phyloP scores from a whole-genome alignment of 192 early-diverging fungal genomes.

The Chytriomyces sp. region DNA sequence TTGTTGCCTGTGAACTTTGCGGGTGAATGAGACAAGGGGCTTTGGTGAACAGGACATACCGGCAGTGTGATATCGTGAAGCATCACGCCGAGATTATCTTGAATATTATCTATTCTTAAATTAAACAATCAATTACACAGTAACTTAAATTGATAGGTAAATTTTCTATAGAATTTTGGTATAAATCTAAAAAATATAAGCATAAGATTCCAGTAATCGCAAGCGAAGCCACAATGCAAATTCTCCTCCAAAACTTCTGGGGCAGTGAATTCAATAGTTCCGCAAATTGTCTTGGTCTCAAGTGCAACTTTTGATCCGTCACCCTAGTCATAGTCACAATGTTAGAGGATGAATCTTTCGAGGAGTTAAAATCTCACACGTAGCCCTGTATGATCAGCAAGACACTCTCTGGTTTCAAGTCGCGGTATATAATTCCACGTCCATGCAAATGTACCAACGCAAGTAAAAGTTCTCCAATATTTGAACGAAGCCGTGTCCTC shows the following conservation, averaged over 20 bases:
- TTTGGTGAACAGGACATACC: not conserved
- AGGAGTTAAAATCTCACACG: too few relatives aligned
- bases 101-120: slow-evolving; percentile 83
- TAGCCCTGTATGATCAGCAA: slow-evolving; percentile 74
- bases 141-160: too few relatives aligned
- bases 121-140: too few relatives aligned
- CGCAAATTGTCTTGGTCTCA: slow-evolving; percentile 69
- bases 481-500: slow-evolving; percentile 86
- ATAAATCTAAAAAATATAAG: too few relatives aligned
- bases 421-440: slow-evolving; percentile 85
- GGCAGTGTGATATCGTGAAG: too few relatives aligned
- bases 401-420: slow-evolving; percentile 61
- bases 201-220: slow-evolving; percentile 87
- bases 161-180: too few relatives aligned
- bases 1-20: slow-evolving; percentile 78
- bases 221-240: slow-evolving; percentile 1
- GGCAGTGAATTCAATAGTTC: slow-evolving; percentile 80
- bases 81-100: slow-evolving; percentile 93
- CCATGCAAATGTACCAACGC: slow-evolving; percentile 86
- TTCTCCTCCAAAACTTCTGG: slow-evolving; percentile 53
- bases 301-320: slow-evolving; percentile 61
- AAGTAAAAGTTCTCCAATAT: slow-evolving; percentile 83
- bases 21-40: not conserved
- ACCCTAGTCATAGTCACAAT: too few relatives aligned
- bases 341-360: too few relatives aligned